Evolutionary conservation across 805 yeast species (phyloP).

Genomic region (Candida adriatica): DNA sequence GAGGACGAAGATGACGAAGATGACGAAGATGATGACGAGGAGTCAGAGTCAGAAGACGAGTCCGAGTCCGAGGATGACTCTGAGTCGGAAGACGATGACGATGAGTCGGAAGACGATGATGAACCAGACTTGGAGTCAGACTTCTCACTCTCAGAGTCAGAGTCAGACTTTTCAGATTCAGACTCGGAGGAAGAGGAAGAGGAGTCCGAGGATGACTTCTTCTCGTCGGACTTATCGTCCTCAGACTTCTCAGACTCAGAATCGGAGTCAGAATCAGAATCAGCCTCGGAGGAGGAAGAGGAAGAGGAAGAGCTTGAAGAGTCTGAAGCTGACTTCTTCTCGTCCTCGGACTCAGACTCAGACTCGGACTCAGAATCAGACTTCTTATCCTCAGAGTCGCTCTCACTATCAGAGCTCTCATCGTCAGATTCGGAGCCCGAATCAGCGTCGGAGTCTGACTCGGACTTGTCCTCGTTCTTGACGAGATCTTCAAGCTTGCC

Average conservation of each 20-base stretch:
- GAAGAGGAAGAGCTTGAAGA: conserved; percentile 11
- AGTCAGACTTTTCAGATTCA: no score
- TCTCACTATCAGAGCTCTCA: neutral
- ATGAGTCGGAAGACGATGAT: conserved; percentile 18
- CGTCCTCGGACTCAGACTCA: conserved; percentile 1
- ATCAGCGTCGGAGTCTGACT: conserved; percentile 1
- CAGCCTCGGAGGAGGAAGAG: conserved; percentile 12
- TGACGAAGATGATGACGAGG: neutral
- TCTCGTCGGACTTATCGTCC: no score
- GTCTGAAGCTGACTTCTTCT: conserved; percentile 11
- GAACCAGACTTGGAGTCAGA: no score
- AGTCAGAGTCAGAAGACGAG: conserved; percentile 16
- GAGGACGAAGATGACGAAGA: neutral
- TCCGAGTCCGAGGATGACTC: conserved; percentile 17
- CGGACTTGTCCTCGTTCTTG: conserved; percentile 2
- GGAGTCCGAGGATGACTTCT: no score
- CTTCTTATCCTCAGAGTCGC: conserved; percentile 1
- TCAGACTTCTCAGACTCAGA: conserved; percentile 18
- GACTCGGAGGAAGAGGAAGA: no score
- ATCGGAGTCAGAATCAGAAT: conserved; percentile 18
- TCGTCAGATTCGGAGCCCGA: conserved; percentile 5
- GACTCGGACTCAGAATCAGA: neutral
- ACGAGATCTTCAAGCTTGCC: conserved; percentile 15
- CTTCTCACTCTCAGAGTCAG: no score
- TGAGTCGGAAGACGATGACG: conserved; percentile 18